phyloP scores from a whole-genome alignment of 148 eudicot genomes.

The Rhododendron simsii region DNA sequence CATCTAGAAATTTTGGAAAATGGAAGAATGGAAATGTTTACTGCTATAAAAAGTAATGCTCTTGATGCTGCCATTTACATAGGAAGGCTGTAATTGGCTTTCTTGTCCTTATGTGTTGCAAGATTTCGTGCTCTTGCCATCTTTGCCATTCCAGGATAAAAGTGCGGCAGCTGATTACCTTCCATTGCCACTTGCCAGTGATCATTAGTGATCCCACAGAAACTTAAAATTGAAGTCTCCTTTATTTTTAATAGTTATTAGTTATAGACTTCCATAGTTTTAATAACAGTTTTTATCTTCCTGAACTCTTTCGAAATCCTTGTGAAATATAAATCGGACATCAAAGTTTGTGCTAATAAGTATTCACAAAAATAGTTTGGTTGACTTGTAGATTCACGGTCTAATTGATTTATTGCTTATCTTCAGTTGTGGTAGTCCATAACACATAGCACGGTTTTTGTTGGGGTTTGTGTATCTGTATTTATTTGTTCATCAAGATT shows the following conservation, averaged over 20 bases:
- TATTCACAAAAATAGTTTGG: background rate
- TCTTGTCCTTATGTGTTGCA: background rate
- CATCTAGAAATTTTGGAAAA: background rate
- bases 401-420: background rate
- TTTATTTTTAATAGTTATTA: background rate
- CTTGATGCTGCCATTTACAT: background rate
- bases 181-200: too few species aligned
- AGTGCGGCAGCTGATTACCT: background rate
- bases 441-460: background rate
- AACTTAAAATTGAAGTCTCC: background rate
- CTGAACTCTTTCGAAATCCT: background rate
- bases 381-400: background rate
- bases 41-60: background rate
- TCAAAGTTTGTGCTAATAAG: background rate
- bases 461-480: background rate
- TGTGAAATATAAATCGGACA: background rate
- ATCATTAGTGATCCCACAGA: background rate
- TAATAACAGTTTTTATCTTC: background rate
- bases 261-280: background rate
- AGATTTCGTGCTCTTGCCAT: background rate
- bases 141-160: background rate
- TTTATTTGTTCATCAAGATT: background rate
- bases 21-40: background rate
- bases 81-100: background rate
- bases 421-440: background rate